Conservation (phyloP, 2,329 filamentous ascomycete genomes). For the Lecanicillium sp. region DNA sequence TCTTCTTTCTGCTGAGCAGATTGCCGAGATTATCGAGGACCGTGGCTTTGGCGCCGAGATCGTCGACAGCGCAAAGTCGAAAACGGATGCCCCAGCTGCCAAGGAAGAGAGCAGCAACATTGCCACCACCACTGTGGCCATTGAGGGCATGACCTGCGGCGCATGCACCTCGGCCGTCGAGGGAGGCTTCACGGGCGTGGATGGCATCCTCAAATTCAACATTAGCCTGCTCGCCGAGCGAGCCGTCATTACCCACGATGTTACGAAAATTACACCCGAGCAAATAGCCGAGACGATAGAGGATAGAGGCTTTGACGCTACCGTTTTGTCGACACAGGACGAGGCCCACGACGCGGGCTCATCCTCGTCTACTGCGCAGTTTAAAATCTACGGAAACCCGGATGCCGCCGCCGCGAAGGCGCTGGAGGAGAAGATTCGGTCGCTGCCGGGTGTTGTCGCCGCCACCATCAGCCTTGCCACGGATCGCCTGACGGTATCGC, state of each 20-base stretch:
- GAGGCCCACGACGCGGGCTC: constrained; percentile 47
- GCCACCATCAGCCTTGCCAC: constrained; percentile 67
- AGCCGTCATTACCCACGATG: constrained; percentile 79
- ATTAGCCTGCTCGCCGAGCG: constrained; percentile 91
- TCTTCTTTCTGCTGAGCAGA: constrained; percentile 43
- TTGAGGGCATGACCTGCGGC: constrained; percentile 97
- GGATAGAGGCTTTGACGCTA: constrained; percentile 81
- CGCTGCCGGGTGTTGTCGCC: constrained; percentile 64
- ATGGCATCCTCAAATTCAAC: constrained; percentile 82
- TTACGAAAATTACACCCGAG: constrained; percentile 59
- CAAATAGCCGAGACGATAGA: constrained; percentile 79
- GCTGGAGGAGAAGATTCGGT: constrained; percentile 60
- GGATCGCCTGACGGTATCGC: constrained; percentile 64
- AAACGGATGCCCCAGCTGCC: constrained; percentile 12
- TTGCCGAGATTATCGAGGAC: constrained; percentile 56
- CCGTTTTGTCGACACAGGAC: constrained; percentile 67
- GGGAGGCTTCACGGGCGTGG: constrained; percentile 66
- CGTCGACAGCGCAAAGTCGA: constrained; percentile 57
- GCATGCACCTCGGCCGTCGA: constrained; percentile 92
- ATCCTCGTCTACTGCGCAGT: constrained; percentile 57
- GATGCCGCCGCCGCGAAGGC: constrained; percentile 64
- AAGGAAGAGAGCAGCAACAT: constrained; percentile 28
- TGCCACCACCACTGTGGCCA: constrained; percentile 74
- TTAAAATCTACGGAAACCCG: constrained; percentile 76
- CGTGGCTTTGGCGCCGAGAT: constrained; percentile 76